Conservation (phyloP, 768 basidiomycete species). For the Sistotremastrum suecicum region DNA sequence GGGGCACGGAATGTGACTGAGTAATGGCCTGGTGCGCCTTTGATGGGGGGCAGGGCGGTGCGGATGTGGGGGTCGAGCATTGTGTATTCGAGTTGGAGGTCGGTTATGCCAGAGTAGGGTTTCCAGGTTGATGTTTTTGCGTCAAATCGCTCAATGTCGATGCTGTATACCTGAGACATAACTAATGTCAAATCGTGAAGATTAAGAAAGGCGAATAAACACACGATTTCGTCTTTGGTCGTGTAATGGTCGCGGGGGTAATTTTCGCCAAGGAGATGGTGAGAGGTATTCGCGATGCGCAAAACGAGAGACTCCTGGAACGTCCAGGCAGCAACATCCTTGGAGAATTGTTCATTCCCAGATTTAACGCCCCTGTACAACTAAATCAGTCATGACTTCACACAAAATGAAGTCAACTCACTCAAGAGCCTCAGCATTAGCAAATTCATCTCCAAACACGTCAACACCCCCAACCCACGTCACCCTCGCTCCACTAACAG, state of each 20-base stretch:
- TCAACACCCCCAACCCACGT: conserved; percentile 74
- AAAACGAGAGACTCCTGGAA: conserved; percentile 80
- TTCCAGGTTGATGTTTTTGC: conserved; percentile 44
- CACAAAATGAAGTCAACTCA: conserved; percentile 21
- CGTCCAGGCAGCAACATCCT: conserved; percentile 74
- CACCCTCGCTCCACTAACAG: conserved; percentile 58
- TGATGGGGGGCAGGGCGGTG: conserved; percentile 49
- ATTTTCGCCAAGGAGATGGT: conserved; percentile 55
- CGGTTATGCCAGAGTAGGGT: conserved; percentile 55
- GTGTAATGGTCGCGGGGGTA: conserved; percentile 62
- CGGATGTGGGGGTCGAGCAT: conserved; percentile 98
- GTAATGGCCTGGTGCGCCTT: conserved; percentile 51
- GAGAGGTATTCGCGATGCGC: conserved; percentile 59
- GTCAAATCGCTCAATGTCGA: conserved; percentile 60
- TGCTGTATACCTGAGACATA: conserved; percentile 50
- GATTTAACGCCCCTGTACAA: conserved; percentile 38
- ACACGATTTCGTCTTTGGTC: conserved; percentile 72
- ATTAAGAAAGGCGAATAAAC: conserved; percentile 7
- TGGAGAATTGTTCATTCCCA: conserved; percentile 62
- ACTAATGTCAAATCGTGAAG: conserved; percentile 12
- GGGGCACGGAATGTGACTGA: conserved; percentile 78
- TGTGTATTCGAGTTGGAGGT: conserved; percentile 90
- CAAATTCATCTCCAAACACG: conserved; percentile 64
- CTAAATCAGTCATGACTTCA: background rate
- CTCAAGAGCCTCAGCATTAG: conserved; percentile 45